These are phyloP conservation scores for Prunus davidiana DNA, from an alignment of 306 rosid species.

Conservation along the genomic window DNA sequence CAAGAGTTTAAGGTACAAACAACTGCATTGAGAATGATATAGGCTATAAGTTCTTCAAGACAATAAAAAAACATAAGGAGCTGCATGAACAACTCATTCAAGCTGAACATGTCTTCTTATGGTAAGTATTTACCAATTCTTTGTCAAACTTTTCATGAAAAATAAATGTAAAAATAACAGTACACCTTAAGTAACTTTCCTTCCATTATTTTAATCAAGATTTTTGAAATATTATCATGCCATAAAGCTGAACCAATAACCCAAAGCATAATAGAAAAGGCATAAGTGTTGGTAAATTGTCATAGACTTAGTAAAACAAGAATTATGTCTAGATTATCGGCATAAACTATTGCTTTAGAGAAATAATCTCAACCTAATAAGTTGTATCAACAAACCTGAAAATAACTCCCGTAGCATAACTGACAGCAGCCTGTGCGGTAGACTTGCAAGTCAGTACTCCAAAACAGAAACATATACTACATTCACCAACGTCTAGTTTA, in stretches of 20 bases:
- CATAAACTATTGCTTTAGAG: background rate
- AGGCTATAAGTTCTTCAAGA: constrained; percentile 17
- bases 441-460: constrained; percentile 17
- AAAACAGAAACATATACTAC: background rate
- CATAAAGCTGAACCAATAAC: background rate
- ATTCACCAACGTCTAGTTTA: background rate
- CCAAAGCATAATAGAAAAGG: background rate
- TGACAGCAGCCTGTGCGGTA: constrained; percentile 67
- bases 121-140: background rate
- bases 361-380: constrained; percentile 18
- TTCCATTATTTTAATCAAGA: background rate
- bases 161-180: background rate
- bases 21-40: constrained; percentile 48
- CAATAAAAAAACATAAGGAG: constrained; percentile 1
- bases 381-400: constrained; percentile 54
- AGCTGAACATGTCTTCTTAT: background rate
- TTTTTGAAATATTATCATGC: background rate
- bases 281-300: background rate
- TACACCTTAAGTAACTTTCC: background rate
- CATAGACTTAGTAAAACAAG: background rate
- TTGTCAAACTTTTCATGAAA: background rate
- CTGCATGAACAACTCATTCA: constrained; percentile 4
- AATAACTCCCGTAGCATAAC: constrained; percentile 73
- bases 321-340: background rate
- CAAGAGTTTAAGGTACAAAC: constrained; percentile 89